phyloP scores from a whole-genome alignment of 768 basidiomycete genomes.

The Agrocybe pediades region DNA sequence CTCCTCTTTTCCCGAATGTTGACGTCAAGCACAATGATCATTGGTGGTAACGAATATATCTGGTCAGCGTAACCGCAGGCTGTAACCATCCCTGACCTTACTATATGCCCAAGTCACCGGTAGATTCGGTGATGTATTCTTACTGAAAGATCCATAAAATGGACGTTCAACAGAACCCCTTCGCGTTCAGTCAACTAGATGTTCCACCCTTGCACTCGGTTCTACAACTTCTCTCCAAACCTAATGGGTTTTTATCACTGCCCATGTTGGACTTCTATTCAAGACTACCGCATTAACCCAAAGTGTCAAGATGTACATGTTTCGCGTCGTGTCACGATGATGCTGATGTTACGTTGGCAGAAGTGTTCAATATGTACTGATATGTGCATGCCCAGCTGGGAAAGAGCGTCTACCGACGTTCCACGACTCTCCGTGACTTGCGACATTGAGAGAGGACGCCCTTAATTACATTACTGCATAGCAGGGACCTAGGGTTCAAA shows the following conservation, averaged over 20 bases:
- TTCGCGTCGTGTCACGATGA: slow-evolving; percentile 11
- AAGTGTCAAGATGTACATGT: slow-evolving; percentile 19
- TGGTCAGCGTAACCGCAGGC: slow-evolving; percentile 15
- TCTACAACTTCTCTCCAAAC: slow-evolving; percentile 6
- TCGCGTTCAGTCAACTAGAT: not conserved
- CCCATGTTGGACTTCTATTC: slow-evolving; percentile 12
- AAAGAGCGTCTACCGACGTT: slow-evolving; percentile 1
- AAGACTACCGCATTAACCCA: slow-evolving; percentile 23
- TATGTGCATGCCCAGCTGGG: slow-evolving; percentile 16
- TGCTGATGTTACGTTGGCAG: slow-evolving; percentile 17
- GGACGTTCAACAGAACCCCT: not conserved
- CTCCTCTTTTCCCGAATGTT: slow-evolving; percentile 6
- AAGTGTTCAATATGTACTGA: slow-evolving; percentile 18
- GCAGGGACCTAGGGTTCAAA: not conserved
- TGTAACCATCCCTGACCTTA: slow-evolving; percentile 23
- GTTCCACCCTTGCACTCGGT: slow-evolving; percentile 2
- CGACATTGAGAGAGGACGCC: not conserved
- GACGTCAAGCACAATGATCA: not conserved
- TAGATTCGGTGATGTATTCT: not conserved
- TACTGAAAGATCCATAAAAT: not conserved
- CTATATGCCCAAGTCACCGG: slow-evolving; percentile 8
- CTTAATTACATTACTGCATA: not conserved
- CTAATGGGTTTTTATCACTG: slow-evolving; percentile 15
- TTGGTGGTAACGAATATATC: not conserved
- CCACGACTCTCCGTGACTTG: slow-evolving; percentile 1